Conservation (phyloP, 768 basidiomycete genomes). For the Phylloporus sp. region DNA sequence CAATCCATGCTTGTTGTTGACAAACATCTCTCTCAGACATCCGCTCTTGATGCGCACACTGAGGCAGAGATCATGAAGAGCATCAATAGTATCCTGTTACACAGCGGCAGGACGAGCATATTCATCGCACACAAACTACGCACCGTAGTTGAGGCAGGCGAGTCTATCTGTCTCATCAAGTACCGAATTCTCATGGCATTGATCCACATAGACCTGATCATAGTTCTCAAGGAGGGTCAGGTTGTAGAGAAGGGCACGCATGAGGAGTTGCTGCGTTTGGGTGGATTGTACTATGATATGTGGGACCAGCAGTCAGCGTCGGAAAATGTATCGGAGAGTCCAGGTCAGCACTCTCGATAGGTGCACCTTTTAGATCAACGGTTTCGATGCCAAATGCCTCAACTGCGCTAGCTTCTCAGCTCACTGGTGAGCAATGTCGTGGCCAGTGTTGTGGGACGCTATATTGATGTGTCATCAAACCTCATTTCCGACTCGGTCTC, state of each 20-base stretch:
- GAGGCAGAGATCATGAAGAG: conserved; percentile 94
- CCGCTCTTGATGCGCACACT: conserved; percentile 91
- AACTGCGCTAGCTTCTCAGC: too few relatives aligned
- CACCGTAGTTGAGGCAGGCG: conserved; percentile 87
- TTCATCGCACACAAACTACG: conserved; percentile 94
- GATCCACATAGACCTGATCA: conserved; percentile 66
- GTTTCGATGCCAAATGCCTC: too few relatives aligned
- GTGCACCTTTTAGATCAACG: neutral
- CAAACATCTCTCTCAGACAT: conserved; percentile 54
- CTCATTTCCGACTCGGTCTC: too few relatives aligned
- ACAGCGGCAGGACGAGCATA: conserved; percentile 83
- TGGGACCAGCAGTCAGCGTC: conserved; percentile 69
- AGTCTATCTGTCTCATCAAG: conserved; percentile 16
- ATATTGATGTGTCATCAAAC: too few relatives aligned
- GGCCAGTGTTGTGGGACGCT: too few relatives aligned
- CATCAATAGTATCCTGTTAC: conserved; percentile 72
- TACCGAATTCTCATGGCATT: neutral
- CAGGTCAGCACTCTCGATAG: conserved; percentile 4
- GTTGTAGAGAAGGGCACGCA: conserved; percentile 95
- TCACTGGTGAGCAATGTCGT: too few relatives aligned
- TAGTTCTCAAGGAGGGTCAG: conserved; percentile 86
- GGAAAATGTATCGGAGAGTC: conserved; percentile 21
- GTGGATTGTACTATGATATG: conserved; percentile 75
- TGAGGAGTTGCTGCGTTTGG: conserved; percentile 67
- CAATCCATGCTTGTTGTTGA: conserved; percentile 3